Evolutionary conservation across 495 filamentous ascomycete genomes (phyloP).

Genomic region (Platismatia glauca): DNA sequence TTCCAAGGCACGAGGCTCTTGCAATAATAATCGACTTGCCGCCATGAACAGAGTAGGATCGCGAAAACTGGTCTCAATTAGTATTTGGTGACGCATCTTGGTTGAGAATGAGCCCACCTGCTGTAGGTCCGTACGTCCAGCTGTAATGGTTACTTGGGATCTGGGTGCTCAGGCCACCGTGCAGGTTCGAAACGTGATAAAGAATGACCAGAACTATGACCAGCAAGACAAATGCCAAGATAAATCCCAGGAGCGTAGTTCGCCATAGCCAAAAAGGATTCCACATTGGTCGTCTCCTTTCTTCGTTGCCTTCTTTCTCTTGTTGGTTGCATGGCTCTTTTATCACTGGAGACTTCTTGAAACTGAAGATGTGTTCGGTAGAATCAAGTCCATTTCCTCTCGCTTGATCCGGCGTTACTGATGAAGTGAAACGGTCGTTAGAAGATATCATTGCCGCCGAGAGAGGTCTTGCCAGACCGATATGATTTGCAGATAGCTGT

Average conservation of each 20-base stretch:
- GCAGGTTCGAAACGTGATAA: background rate
- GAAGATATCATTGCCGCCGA: background rate
- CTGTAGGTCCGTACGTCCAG: background rate
- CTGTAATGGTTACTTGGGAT: background rate
- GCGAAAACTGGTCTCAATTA: background rate
- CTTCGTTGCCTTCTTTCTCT: background rate
- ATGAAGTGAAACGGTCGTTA: background rate
- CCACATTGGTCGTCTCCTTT: background rate
- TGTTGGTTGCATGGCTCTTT: background rate
- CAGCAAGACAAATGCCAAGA: background rate
- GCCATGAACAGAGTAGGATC: background rate
- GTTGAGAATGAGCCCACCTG: background rate
- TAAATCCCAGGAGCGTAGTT: background rate
- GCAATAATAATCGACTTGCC: background rate
- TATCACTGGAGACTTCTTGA: background rate
- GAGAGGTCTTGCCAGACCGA: background rate
- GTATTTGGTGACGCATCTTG: background rate
- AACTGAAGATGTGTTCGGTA: background rate
- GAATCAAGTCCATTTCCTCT: background rate
- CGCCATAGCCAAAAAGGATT: slow-evolving; percentile 2
- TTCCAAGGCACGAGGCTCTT: background rate
- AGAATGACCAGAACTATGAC: background rate
- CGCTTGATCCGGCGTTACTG: background rate
- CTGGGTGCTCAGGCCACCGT: background rate
- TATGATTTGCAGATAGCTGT: background rate